Evolutionary conservation across 768 basidiomycete genomes (phyloP).

Genomic region (Termitomyces sp.): DNA sequence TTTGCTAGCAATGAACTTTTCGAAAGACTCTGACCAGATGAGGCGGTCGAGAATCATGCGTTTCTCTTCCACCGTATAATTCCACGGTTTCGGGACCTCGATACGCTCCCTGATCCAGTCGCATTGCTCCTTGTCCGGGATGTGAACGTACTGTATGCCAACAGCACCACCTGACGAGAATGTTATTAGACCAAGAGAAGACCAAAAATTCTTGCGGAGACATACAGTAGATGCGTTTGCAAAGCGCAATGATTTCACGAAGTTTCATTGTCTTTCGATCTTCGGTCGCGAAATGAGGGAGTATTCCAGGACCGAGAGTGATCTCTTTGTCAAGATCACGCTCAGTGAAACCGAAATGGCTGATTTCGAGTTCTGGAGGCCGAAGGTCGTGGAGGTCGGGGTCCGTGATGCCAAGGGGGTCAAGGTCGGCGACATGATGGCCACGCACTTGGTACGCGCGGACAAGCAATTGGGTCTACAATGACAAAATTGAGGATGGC

Average conservation of each 20-base stretch:
- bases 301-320: conserved; percentile 90
- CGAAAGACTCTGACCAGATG: conserved; percentile 99
- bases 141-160: conserved; percentile 92
- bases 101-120: conserved; percentile 98
- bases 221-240: conserved; percentile 93
- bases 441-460: conserved; percentile 99
- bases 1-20: conserved; percentile 97
- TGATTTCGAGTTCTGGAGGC: conserved; percentile 90
- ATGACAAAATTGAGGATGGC: neutral
- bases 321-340: conserved; percentile 94
- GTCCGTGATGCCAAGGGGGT: conserved; percentile 91
- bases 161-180: conserved; percentile 66
- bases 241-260: conserved; percentile 85
- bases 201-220: conserved; percentile 12
- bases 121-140: conserved; percentile 97
- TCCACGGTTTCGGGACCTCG: conserved; percentile 95
- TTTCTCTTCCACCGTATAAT: conserved; percentile 97
- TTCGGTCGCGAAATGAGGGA: conserved; percentile 90
- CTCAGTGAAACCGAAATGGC: conserved; percentile 93
- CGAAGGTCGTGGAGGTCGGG: conserved; percentile 75
- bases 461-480: conserved; percentile 92
- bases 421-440: conserved; percentile 93
- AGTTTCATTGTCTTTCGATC: conserved; percentile 86
- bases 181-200: neutral
- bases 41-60: conserved; percentile 98